phyloP scores from a whole-genome alignment of 768 basidiomycete genomes.

The Coprinopsis cinerea region DNA sequence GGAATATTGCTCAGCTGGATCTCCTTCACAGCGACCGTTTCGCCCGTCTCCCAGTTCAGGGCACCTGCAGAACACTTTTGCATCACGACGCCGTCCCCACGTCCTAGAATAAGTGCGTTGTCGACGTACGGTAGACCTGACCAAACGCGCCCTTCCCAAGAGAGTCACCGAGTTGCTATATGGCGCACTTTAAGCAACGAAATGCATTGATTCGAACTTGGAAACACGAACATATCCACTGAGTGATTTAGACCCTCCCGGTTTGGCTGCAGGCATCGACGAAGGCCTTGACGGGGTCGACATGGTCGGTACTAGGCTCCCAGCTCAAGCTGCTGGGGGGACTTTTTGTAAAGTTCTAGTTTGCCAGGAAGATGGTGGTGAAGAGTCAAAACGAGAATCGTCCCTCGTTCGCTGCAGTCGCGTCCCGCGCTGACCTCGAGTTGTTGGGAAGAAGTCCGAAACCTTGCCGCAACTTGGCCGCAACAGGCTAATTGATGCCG shows the following conservation, averaged over 20 bases:
- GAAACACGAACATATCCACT: slow-evolving; percentile 55
- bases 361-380: neutral
- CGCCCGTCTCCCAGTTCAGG: slow-evolving; percentile 93
- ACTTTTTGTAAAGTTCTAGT: neutral
- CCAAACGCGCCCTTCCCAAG: slow-evolving; percentile 96
- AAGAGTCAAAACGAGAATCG: slow-evolving; percentile 3
- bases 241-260: slow-evolving; percentile 46
- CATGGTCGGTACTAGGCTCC: slow-evolving; percentile 19
- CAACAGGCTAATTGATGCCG: slow-evolving; percentile 1
- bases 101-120: slow-evolving; percentile 4
- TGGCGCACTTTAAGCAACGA: no score
- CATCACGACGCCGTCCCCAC: no score
- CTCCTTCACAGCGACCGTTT: slow-evolving; percentile 98
- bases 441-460: slow-evolving; percentile 1
- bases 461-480: neutral
- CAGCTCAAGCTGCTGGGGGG: neutral
- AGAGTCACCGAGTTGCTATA: slow-evolving; percentile 90
- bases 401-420: neutral
- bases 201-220: no score
- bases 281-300: slow-evolving; percentile 33
- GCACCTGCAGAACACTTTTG: slow-evolving; percentile 46
- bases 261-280: slow-evolving; percentile 29
- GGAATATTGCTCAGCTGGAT: slow-evolving; percentile 93
- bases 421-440: slow-evolving; percentile 6
- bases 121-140: slow-evolving; percentile 86